Evolutionary conservation across 78 protist species (phyloP).

Genomic region (Dictyostelium citrinum): DNA sequence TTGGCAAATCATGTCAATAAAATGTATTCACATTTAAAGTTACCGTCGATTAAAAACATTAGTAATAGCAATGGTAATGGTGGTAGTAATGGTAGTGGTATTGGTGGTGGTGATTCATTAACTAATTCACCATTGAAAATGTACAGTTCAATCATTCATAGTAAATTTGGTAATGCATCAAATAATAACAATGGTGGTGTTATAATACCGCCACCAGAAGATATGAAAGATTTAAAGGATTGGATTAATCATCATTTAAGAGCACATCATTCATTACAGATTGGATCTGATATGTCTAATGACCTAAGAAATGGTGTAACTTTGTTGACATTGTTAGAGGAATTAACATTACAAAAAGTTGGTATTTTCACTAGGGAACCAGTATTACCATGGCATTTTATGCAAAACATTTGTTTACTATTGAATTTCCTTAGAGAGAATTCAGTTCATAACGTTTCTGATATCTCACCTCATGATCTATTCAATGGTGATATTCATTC

Average conservation of each 20-base stretch:
- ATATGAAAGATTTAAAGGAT: background rate
- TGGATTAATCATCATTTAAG: slow-evolving; percentile 51
- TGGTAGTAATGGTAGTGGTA: too few species aligned
- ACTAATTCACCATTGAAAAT: slow-evolving; percentile 15
- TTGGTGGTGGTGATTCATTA: background rate
- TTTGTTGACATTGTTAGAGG: slow-evolving; percentile 5
- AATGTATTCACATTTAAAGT: background rate
- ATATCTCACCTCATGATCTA: slow-evolving; percentile 36
- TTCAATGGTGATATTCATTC: slow-evolving; percentile 54
- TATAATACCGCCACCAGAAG: slow-evolving; percentile 11
- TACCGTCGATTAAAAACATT: background rate
- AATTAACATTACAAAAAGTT: slow-evolving; percentile 12
- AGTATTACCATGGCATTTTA: slow-evolving; percentile 65
- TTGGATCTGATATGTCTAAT: background rate
- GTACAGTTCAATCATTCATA: slow-evolving; percentile 40
- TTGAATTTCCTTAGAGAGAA: slow-evolving; percentile 44
- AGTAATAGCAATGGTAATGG: too few species aligned
- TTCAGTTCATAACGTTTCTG: background rate
- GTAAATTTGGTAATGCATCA: slow-evolving; percentile 3
- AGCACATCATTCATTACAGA: background rate
- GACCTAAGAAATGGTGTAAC: slow-evolving; percentile 53
- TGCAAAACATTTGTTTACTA: slow-evolving; percentile 54
- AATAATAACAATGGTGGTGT: background rate
- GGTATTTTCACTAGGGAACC: slow-evolving; percentile 48
- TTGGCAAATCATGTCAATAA: slow-evolving; percentile 24